Percentiles rank a stretch among this genome's conserved stretches.
Conservation (phyloP, 352 stramenopile species). For the Phytophthora sojae region DNA sequence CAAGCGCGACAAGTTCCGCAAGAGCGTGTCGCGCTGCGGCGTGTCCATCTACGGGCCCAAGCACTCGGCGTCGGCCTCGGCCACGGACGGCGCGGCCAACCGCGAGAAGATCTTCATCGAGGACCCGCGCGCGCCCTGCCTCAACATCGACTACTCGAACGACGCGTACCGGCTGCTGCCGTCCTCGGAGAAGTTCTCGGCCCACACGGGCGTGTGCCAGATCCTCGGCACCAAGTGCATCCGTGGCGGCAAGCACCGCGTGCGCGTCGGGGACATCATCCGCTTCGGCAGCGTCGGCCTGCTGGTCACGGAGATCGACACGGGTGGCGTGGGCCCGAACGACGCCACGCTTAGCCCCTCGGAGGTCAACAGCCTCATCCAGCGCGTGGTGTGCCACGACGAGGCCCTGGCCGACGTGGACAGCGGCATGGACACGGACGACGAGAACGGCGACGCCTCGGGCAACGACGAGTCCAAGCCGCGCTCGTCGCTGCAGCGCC, state of each 20-base stretch:
- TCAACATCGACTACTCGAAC: constrained; percentile 90
- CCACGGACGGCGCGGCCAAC: constrained; percentile 24
- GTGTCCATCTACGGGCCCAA: constrained; percentile 90
- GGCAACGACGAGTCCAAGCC: constrained; percentile 88
- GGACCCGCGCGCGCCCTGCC: constrained; percentile 80
- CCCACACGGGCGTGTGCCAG: constrained; percentile 88
- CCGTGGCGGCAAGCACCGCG: constrained; percentile 81
- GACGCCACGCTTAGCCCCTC: constrained; percentile 76
- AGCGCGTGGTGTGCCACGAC: constrained; percentile 85
- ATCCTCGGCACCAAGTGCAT: constrained; percentile 90
- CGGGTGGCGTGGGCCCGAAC: constrained; percentile 66
- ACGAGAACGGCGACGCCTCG: constrained; percentile 83
- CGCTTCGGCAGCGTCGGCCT: constrained; percentile 85
- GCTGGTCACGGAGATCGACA: constrained; percentile 88
- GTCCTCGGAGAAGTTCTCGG: constrained; percentile 88
- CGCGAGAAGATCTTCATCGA: constrained; percentile 91
- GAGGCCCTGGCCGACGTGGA: constrained; percentile 81
- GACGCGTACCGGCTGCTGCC: constrained; percentile 87
- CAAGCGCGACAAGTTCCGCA: constrained; percentile 91
- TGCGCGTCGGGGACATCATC: constrained; percentile 88
- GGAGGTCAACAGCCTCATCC: constrained; percentile 84
- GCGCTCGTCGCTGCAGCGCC: constrained; percentile 68
- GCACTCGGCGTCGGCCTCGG: constrained; percentile 55
- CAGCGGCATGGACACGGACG: constrained; percentile 87
- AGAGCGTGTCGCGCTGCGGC: constrained; percentile 85